These are phyloP conservation scores for Myotisia sp. DNA, from an alignment of 2,329 filamentous ascomycete genomes.

Conservation along the genomic window DNA sequence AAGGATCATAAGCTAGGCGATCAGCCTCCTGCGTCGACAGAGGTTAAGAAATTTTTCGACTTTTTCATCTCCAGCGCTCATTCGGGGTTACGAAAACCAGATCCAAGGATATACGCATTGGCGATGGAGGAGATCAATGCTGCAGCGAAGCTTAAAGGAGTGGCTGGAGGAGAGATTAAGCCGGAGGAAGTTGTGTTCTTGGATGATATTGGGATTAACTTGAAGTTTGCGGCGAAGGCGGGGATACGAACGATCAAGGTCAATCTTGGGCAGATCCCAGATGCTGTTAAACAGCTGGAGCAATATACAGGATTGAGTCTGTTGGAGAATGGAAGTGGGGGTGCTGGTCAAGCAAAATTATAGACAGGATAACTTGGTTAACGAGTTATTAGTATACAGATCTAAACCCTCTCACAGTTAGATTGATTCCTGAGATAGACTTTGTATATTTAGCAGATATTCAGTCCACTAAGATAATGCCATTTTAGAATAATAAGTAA, in stretches of 20 bases:
- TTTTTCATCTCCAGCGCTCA: slow-evolving; percentile 79
- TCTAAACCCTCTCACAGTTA: too few species aligned
- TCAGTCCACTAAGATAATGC: too few species aligned
- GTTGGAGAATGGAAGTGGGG: slow-evolving; percentile 26
- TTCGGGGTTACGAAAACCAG: slow-evolving; percentile 75
- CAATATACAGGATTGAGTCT: slow-evolving; percentile 50
- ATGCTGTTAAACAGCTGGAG: slow-evolving; percentile 74
- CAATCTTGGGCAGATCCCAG: slow-evolving; percentile 56
- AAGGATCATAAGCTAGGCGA: slow-evolving; percentile 32
- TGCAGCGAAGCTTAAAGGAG: slow-evolving; percentile 44
- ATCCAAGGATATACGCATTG: slow-evolving; percentile 63
- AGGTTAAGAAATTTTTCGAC: slow-evolving; percentile 59
- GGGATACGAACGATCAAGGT: slow-evolving; percentile 83
- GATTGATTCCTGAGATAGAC: too few species aligned
- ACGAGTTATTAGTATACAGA: too few species aligned
- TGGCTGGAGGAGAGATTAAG: slow-evolving; percentile 36
- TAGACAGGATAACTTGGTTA: too few species aligned
- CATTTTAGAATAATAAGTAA: too few species aligned
- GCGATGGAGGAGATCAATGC: slow-evolving; percentile 54
- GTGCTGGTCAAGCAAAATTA: too few species aligned
- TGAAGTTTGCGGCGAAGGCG: slow-evolving; percentile 59
- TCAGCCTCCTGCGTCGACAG: slow-evolving; percentile 27
- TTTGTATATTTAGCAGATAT: too few species aligned
- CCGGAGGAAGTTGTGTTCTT: slow-evolving; percentile 66
- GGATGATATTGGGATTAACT: slow-evolving; percentile 87